A percentile compares a stretch with the other conserved stretches of the same genome.
Conservation (phyloP, 2,329 filamentous ascomycete genomes). For the Stachybotrys echinatus region DNA sequence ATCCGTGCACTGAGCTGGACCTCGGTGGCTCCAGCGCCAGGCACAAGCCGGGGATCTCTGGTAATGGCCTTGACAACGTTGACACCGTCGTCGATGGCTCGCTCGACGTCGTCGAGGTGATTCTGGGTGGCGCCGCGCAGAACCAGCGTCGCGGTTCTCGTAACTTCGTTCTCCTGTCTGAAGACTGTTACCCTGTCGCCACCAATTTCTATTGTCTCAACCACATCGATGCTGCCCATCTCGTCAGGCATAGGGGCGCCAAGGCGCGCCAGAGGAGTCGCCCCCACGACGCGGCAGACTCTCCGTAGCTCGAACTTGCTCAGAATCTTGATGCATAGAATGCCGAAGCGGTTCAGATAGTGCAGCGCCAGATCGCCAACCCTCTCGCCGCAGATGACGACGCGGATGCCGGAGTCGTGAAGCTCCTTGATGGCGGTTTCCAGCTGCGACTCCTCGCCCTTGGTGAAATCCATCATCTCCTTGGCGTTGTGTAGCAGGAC, state of each 20-base stretch:
- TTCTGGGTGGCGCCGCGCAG: slow-evolving; percentile 96
- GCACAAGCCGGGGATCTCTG: slow-evolving; percentile 83
- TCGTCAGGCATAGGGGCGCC: slow-evolving; percentile 99
- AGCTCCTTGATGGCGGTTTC: slow-evolving; percentile 92
- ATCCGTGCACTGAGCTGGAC: slow-evolving; percentile 91
- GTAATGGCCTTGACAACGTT: slow-evolving; percentile 99
- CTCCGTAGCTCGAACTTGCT: slow-evolving; percentile 97
- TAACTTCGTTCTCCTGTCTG: slow-evolving; percentile 89
- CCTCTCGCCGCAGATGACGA: slow-evolving; percentile 87
- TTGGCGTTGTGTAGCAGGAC: slow-evolving; percentile 94
- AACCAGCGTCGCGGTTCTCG: slow-evolving; percentile 89
- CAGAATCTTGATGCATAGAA: slow-evolving; percentile 92
- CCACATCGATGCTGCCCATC: slow-evolving; percentile 91
- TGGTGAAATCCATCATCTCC: slow-evolving; percentile 98
- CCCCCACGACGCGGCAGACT: slow-evolving; percentile 91
- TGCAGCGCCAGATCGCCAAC: slow-evolving; percentile 94
- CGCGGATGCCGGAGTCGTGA: slow-evolving; percentile 86
- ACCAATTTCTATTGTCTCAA: slow-evolving; percentile 96
- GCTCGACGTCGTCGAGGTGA: slow-evolving; percentile 93
- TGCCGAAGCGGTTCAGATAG: slow-evolving; percentile 96
- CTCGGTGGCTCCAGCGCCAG: slow-evolving; percentile 91
- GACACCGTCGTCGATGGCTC: slow-evolving; percentile 95
- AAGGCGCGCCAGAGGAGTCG: slow-evolving; percentile 89
- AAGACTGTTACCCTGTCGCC: slow-evolving; percentile 98
- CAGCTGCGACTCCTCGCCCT: slow-evolving; percentile 89